These are phyloP conservation scores for Fusarium falciforme DNA, from an alignment of 2,329 filamentous ascomycete species.

Conservation along the genomic window DNA sequence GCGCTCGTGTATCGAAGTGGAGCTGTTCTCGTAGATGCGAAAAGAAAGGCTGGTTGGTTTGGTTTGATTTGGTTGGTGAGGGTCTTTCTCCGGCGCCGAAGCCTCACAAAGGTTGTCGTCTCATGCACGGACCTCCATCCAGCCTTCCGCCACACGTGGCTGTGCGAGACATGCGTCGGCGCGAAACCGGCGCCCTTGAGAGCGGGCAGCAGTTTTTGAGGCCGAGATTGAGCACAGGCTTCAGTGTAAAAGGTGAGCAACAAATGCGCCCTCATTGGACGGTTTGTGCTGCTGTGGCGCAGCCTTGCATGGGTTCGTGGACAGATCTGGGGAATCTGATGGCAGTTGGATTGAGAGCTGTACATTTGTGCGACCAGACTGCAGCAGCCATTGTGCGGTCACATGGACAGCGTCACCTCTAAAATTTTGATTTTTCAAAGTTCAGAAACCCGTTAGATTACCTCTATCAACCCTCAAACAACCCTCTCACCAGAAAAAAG, in stretches of 20 bases:
- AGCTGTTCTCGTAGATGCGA: conserved; percentile 20
- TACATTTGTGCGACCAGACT: conserved; percentile 10
- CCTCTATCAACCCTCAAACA: background rate
- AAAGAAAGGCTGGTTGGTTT: conserved; percentile 24
- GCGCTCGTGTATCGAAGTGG: conserved; percentile 31
- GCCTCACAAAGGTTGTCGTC: conserved; percentile 8
- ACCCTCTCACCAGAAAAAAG: background rate
- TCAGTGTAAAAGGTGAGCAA: conserved; percentile 12
- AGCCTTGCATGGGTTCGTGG: conserved; percentile 30
- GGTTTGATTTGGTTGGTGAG: conserved; percentile 17
- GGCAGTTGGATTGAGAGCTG: background rate
- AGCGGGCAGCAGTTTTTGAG: background rate
- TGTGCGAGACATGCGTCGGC: conserved; percentile 7
- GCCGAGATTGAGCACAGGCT: background rate
- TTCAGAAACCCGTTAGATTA: background rate
- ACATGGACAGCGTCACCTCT: background rate
- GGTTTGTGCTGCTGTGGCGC: conserved; percentile 16
- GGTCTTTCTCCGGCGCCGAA: conserved; percentile 2
- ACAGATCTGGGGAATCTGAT: conserved; percentile 35
- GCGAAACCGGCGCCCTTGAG: conserved; percentile 18
- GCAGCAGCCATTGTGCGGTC: background rate
- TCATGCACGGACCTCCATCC: conserved; percentile 14
- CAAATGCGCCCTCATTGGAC: conserved; percentile 26
- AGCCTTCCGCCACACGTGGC: conserved; percentile 36
- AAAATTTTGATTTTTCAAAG: background rate